Conservation (phyloP, 2,329 filamentous ascomycete species). For the Ophidiomyces ophidiicola region DNA sequence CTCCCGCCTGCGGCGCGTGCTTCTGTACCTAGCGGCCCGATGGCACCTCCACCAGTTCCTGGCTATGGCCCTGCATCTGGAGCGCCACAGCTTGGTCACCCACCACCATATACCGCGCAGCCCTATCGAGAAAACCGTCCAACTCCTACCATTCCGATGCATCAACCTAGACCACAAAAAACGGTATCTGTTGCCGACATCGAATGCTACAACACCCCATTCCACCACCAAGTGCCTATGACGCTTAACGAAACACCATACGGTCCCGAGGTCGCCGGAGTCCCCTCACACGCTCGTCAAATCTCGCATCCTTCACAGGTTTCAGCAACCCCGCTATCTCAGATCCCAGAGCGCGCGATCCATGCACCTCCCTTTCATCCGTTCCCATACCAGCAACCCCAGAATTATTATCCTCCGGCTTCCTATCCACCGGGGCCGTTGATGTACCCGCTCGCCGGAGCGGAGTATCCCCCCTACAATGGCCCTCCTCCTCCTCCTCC, state of each 20-base stretch:
- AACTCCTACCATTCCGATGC: conserved; percentile 55
- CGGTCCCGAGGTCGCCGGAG: conserved; percentile 35
- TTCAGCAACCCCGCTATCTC: conserved; percentile 69
- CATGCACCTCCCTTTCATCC: conserved; percentile 86
- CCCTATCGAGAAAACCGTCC: conserved; percentile 50
- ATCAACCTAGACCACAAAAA: conserved; percentile 91
- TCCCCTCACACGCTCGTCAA: conserved; percentile 53
- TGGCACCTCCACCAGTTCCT: conserved; percentile 18
- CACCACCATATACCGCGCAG: conserved; percentile 43
- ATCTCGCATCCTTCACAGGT: conserved; percentile 58
- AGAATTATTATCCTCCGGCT: conserved; percentile 48
- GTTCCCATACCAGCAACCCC: conserved; percentile 47
- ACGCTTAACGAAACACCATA: conserved; percentile 52
- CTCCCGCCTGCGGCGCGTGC: conserved; percentile 53
- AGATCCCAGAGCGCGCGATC: conserved; percentile 84
- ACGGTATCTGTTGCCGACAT: conserved; percentile 85
- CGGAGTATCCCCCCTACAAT: conserved; percentile 33
- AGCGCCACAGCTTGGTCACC: conserved; percentile 23
- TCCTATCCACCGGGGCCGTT: conserved; percentile 47
- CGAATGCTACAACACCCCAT: conserved; percentile 72
- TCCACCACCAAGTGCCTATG: conserved; percentile 85
- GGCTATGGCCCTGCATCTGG: background rate
- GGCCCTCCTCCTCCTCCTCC: conserved; percentile 36
- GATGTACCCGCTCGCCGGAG: conserved; percentile 51
- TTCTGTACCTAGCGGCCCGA: conserved; percentile 17